phyloP scores from a whole-genome alignment of 768 basidiomycete species.

The Rhodotorula sphaerocarpa region DNA sequence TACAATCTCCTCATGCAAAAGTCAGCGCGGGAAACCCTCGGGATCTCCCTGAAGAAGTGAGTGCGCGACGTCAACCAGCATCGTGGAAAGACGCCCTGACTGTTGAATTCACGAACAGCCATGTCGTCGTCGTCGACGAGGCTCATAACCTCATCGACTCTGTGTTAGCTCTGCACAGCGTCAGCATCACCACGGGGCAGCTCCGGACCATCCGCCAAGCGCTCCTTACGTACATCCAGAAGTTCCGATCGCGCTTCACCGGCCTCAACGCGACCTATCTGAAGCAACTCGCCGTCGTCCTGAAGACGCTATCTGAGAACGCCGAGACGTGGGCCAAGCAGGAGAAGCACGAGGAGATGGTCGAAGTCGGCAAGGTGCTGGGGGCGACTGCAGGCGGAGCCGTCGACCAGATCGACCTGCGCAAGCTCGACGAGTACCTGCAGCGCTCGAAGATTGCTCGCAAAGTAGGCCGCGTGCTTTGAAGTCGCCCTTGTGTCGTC shows the following conservation, averaged over 20 bases:
- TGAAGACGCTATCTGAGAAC: conserved; percentile 46
- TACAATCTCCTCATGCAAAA: conserved; percentile 85
- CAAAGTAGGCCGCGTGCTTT: too few relatives aligned
- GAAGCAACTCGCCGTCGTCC: conserved; percentile 64
- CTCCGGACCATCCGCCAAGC: conserved; percentile 63
- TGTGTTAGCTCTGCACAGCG: conserved; percentile 73
- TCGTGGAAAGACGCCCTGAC: too few relatives aligned
- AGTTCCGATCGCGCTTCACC: conserved; percentile 69
- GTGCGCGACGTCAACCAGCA: conserved; percentile 6
- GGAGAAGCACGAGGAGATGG: conserved; percentile 51
- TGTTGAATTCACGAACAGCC: too few relatives aligned
- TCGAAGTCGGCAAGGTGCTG: conserved; percentile 61
- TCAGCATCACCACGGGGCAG: conserved; percentile 53
- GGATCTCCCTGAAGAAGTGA: conserved; percentile 53
- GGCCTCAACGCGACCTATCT: conserved; percentile 67
- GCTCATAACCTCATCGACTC: conserved; percentile 65
- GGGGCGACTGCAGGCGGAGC: conserved; percentile 50
- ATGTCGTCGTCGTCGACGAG: conserved; percentile 87
- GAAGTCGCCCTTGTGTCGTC: too few relatives aligned
- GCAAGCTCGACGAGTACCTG: conserved; percentile 45
- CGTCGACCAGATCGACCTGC: conserved; percentile 51
- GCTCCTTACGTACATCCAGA: conserved; percentile 64
- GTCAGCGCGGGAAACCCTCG: conserved; percentile 70
- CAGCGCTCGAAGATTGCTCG: conserved; percentile 68
- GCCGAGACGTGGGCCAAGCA: conserved; percentile 26